Conservation (phyloP, 1,284 basidiomycete species). For the Xerocomus minutiporus region DNA sequence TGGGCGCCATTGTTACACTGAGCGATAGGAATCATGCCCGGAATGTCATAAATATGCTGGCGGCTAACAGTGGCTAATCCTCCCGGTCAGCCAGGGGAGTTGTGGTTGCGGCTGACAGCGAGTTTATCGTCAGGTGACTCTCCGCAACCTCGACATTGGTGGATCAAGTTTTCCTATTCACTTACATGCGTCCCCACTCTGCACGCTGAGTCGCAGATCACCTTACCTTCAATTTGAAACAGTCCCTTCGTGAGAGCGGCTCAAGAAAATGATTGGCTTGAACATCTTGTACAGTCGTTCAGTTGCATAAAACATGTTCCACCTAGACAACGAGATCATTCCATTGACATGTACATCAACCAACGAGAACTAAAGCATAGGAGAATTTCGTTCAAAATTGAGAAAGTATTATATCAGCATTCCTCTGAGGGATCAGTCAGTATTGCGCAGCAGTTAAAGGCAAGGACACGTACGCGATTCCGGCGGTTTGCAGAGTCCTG, state of each 20-base stretch:
- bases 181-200: neutral
- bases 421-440: constrained; percentile 35
- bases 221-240: neutral
- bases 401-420: constrained; percentile 41
- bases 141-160: neutral
- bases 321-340: neutral
- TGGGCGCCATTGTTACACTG: constrained; percentile 21
- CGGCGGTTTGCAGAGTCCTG: constrained; percentile 65
- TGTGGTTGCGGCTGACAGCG: constrained; percentile 21
- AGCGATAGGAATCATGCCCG: neutral
- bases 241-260: neutral
- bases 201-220: neutral
- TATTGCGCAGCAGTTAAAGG: constrained; percentile 1
- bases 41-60: constrained; percentile 26
- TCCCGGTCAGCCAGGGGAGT: constrained; percentile 19
- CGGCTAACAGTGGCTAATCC: constrained; percentile 21
- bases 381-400: neutral
- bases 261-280: neutral
- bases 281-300: neutral
- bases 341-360: neutral
- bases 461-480: constrained; percentile 53
- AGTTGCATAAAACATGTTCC: neutral
- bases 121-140: neutral
- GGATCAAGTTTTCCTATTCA: neutral
- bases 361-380: neutral